Evolutionary conservation across 768 basidiomycete species (phyloP), one percentile per base, ranked within the genome.

Genomic region (Suillus sp.): DNA sequence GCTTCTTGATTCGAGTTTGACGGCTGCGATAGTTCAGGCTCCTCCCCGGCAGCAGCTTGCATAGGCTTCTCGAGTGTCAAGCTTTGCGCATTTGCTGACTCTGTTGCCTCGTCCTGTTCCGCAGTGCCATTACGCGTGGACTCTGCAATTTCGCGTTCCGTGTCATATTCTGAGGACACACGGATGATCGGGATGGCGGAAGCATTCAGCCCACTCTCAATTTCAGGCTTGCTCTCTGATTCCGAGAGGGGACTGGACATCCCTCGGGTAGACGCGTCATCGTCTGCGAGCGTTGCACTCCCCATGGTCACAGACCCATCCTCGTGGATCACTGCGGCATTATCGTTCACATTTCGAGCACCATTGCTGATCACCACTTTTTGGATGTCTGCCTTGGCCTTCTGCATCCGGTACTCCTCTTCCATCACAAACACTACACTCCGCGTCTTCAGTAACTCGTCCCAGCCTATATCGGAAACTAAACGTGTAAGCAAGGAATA

Each of bases 381-480:
- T 55, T 81, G 79, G n/a, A 90, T 80, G 34, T 95, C 93, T 2
- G 74, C 79, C 6, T 91, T 86, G 2, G 91, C 89, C 73, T 98
- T 98, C 79, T 98, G 96, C 88, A 93, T 91, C 42, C 97, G 85
- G 74, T 99, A 99, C 74, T 99, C 97, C 74, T 99, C 96, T 74
- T 99, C 97, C 97, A 99, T 99, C 45, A 99, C 97, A 76, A 99
- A 99, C 16, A 99, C 97, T 42, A 81, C 78, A 75, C 93, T 95
- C 84, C 97, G 89, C 16, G 93, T 91, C 80, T 95, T 95, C 62
- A 99, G 83, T 3, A 99, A 85, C 79, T 99, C 97, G 78, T 99
- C 97, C 97, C 97, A 99, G 0, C 97, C 97, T 68, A 99, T 95
- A 66, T 94, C 90, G 0, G 91, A 87, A 37, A 98, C 97, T 27